Evolutionary conservation across 2,329 filamentous ascomycete species (phyloP).

Genomic region (Aspergillus felis): DNA sequence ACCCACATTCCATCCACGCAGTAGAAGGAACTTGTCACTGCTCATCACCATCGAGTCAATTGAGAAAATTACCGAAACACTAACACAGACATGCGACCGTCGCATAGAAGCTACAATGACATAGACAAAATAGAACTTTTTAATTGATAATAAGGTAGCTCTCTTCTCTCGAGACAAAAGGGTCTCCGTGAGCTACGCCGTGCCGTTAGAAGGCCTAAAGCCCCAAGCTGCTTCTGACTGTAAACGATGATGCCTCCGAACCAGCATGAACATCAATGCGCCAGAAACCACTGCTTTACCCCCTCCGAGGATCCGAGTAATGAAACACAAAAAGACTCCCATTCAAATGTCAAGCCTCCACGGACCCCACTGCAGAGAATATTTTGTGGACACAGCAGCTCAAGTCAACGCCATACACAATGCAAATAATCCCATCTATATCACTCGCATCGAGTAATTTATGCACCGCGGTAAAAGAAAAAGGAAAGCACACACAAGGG

Average conservation of each 20-base stretch:
- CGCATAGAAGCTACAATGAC: slow-evolving; percentile 1
- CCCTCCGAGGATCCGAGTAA: slow-evolving; percentile 35
- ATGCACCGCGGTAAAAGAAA: slow-evolving; percentile 12
- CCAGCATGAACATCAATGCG: slow-evolving; percentile 29
- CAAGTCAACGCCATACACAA: slow-evolving; percentile 42
- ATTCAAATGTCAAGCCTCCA: slow-evolving; percentile 26
- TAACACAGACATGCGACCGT: neutral
- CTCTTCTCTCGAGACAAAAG: slow-evolving; percentile 27
- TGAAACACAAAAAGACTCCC: slow-evolving; percentile 26
- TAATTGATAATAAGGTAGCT: slow-evolving; percentile 17
- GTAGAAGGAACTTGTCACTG: neutral
- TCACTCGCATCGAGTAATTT: slow-evolving; percentile 19
- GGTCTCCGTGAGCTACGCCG: slow-evolving; percentile 20
- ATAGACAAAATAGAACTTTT: slow-evolving; percentile 19
- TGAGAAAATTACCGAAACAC: neutral
- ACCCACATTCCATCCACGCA: neutral
- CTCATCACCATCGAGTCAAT: neutral
- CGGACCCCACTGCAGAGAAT: slow-evolving; percentile 32
- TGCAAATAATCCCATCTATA: slow-evolving; percentile 37
- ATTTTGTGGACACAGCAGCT: slow-evolving; percentile 30
- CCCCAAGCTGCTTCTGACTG: slow-evolving; percentile 21
- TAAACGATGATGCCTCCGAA: slow-evolving; percentile 20
- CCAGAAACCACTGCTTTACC: slow-evolving; percentile 30
- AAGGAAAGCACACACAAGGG: slow-evolving; percentile 1
- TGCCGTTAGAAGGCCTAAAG: slow-evolving; percentile 20